These are phyloP conservation scores for Penicillium sumatraense DNA, from an alignment of 2,329 filamentous ascomycete species.

Conservation along the genomic window DNA sequence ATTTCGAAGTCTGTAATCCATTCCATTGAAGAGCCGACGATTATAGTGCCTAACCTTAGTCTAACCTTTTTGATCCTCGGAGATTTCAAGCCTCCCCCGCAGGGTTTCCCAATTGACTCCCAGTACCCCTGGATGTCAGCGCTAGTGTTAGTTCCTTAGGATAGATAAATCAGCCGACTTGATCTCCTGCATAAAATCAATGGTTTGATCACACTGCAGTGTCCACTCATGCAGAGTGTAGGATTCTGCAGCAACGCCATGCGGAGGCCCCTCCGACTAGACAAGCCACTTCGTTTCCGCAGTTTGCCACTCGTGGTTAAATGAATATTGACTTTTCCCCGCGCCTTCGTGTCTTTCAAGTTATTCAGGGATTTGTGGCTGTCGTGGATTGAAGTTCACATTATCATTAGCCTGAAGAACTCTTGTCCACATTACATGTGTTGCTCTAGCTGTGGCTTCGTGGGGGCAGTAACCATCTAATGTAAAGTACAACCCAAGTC, in stretches of 20 bases:
- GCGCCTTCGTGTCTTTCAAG: background rate
- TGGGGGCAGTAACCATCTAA: no score
- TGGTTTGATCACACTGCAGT: background rate
- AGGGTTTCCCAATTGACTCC: background rate
- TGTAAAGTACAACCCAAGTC: no score
- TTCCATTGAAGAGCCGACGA: no score
- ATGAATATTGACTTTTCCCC: background rate
- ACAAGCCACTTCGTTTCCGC: conserved; percentile 6
- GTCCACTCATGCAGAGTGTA: background rate
- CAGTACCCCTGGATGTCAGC: background rate
- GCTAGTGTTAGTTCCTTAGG: background rate
- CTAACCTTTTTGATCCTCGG: conserved; percentile 1
- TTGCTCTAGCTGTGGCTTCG: no score
- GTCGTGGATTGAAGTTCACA: background rate
- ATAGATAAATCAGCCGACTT: background rate
- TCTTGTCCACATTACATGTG: no score
- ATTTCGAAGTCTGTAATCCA: no score
- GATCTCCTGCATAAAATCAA: background rate
- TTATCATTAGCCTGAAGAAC: background rate
- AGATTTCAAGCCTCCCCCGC: background rate
- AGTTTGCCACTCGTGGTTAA: background rate
- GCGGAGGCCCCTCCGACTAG: conserved; percentile 20
- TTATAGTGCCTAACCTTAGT: no score
- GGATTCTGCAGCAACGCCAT: conserved; percentile 3
- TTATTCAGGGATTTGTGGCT: background rate